These are phyloP conservation scores for Apiotrichum veenhuisii DNA, from an alignment of 1,284 basidiomycete genomes.

Conservation along the genomic window DNA sequence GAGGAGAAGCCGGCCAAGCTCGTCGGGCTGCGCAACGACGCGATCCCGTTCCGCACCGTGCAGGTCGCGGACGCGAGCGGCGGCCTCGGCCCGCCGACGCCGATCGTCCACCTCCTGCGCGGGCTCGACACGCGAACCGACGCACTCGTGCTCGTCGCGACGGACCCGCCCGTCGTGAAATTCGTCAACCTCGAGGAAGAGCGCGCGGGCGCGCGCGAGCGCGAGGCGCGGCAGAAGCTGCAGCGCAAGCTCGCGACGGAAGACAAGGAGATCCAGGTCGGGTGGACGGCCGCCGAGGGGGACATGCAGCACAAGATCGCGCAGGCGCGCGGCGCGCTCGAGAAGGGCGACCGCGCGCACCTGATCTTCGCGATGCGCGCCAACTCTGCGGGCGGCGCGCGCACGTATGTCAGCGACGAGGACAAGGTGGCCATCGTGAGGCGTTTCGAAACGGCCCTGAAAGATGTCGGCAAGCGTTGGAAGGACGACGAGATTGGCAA, in stretches of 20 bases:
- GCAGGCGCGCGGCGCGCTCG: constrained; percentile 27
- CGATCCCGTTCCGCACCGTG: constrained; percentile 38
- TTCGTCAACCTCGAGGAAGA: constrained; percentile 31
- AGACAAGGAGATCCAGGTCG: constrained; percentile 45
- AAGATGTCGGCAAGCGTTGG: constrained; percentile 74
- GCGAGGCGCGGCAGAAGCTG: constrained; percentile 25
- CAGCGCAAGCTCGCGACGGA: constrained; percentile 34
- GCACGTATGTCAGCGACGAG: constrained; percentile 10
- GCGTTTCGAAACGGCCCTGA: constrained; percentile 65
- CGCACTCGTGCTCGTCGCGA: constrained; percentile 27
- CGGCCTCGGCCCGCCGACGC: constrained; percentile 22
- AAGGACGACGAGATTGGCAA: constrained; percentile 73
- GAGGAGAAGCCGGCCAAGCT: background rate
- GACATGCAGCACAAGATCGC: constrained; percentile 42
- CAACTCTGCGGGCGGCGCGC: constrained; percentile 9
- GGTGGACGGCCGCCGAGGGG: constrained; percentile 38
- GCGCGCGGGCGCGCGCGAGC: constrained; percentile 22
- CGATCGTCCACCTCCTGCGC: constrained; percentile 20
- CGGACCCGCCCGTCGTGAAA: constrained; percentile 37
- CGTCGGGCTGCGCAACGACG: constrained; percentile 3
- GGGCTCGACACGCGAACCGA: constrained; percentile 20
- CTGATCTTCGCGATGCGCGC: constrained; percentile 39
- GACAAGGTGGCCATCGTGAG: constrained; percentile 53
- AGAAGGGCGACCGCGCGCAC: constrained; percentile 43
- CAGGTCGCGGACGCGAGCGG: constrained; percentile 31